Evolutionary conservation across 2,329 filamentous ascomycete species (phyloP).

Genomic region (Emmonsiellopsis sp.): DNA sequence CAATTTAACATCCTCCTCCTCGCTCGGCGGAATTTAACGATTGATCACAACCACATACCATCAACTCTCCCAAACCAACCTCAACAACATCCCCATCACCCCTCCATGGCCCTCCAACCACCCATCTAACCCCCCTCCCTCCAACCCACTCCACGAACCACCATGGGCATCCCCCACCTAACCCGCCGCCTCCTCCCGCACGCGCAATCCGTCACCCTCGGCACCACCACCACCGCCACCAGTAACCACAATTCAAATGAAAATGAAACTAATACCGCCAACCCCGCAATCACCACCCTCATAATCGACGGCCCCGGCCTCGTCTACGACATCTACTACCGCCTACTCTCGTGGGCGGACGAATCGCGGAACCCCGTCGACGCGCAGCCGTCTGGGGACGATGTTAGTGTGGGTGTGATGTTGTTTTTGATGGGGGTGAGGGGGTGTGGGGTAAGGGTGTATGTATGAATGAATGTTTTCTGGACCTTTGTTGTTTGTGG

Average conservation of each 20-base stretch:
- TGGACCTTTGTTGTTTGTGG: not conserved
- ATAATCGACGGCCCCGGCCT: conserved; percentile 72
- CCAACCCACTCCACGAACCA: not conserved
- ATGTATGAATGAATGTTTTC: conserved; percentile 13
- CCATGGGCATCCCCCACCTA: conserved; percentile 56
- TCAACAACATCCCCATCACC: not conserved
- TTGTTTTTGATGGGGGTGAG: conserved; percentile 56
- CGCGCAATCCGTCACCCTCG: conserved; percentile 36
- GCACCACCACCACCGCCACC: conserved; percentile 4
- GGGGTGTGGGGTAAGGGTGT: conserved; percentile 54
- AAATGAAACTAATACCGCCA: not conserved
- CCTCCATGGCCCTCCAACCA: not conserved
- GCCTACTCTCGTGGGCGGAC: conserved; percentile 39
- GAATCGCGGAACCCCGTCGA: conserved; percentile 40
- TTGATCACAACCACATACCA: not conserved
- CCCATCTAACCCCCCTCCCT: not conserved
- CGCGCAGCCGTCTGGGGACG: conserved; percentile 51
- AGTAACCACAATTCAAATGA: too few species aligned
- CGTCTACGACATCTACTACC: conserved; percentile 61
- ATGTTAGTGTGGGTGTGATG: conserved; percentile 52
- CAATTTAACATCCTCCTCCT: not conserved
- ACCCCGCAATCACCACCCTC: conserved; percentile 21
- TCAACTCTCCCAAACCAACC: not conserved
- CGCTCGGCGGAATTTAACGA: not conserved
- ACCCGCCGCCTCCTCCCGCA: conserved; percentile 46